A percentile compares a stretch with the other conserved stretches of the same genome.
These are phyloP conservation scores for Venturia nashicola DNA, from an alignment of 2,329 filamentous ascomycete genomes.

Conservation along the genomic window DNA sequence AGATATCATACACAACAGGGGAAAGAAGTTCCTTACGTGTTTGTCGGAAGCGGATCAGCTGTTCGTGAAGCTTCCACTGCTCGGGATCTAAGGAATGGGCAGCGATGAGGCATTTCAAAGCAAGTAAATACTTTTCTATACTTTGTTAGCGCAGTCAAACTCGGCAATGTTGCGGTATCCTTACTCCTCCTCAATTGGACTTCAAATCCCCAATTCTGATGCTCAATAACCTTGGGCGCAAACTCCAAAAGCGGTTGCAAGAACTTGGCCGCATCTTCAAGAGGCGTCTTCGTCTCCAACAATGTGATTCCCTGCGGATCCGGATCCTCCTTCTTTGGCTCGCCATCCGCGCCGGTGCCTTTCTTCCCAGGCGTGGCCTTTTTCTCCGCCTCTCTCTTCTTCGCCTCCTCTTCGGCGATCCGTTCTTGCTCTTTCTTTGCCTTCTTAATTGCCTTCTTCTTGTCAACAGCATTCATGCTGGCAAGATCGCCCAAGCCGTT, in stretches of 20 bases:
- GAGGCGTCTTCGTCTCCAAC: slow-evolving; percentile 66
- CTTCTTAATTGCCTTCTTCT: slow-evolving; percentile 83
- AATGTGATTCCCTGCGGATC: slow-evolving; percentile 77
- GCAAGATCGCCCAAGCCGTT: slow-evolving; percentile 43
- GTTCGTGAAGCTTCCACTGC: slow-evolving; percentile 63
- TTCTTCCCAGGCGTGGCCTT: slow-evolving; percentile 41
- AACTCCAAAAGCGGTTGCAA: slow-evolving; percentile 69
- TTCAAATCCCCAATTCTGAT: slow-evolving; percentile 79
- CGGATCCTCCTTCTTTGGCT: slow-evolving; percentile 74
- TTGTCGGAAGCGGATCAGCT: slow-evolving; percentile 57
- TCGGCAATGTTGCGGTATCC: slow-evolving; percentile 19
- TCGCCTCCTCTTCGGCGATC: slow-evolving; percentile 64
- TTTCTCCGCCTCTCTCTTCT: slow-evolving; percentile 77
- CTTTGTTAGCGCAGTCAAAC: slow-evolving; percentile 13
- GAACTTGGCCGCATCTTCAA: slow-evolving; percentile 82
- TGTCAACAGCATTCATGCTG: slow-evolving; percentile 46
- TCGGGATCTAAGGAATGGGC: slow-evolving; percentile 56
- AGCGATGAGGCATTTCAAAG: slow-evolving; percentile 72
- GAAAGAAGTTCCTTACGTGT: slow-evolving; percentile 25
- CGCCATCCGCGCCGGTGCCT: slow-evolving; percentile 47
- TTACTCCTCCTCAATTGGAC: slow-evolving; percentile 75
- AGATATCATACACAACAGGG: neutral
- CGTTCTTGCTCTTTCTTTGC: slow-evolving; percentile 63
- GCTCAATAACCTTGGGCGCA: slow-evolving; percentile 68
- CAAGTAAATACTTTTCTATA: slow-evolving; percentile 74